Evolutionary conservation across 768 basidiomycete species (phyloP).

Genomic region (Dioszegia crocea): DNA sequence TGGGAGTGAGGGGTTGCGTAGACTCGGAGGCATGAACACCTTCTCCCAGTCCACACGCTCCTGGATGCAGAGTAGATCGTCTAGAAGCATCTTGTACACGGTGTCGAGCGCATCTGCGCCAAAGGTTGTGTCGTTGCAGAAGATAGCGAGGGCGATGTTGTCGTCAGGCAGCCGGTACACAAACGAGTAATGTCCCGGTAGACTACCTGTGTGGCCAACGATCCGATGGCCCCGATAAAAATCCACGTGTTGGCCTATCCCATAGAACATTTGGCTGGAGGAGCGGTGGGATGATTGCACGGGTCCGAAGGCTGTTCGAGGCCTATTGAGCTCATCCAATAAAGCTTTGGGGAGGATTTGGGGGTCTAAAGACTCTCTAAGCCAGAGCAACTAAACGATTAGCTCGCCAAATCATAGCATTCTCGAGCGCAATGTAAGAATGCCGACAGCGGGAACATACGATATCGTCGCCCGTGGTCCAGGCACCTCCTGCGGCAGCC

Average conservation of each 20-base stretch:
- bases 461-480: slow-evolving; percentile 31
- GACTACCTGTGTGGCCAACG: slow-evolving; percentile 28
- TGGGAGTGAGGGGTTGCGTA: background rate
- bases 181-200: slow-evolving; percentile 34
- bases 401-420: background rate
- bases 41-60: slow-evolving; percentile 21
- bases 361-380: slow-evolving; percentile 28
- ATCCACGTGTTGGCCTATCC: slow-evolving; percentile 26
- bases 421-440: background rate
- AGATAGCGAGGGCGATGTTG: slow-evolving; percentile 29
- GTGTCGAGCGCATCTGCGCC: slow-evolving; percentile 2
- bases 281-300: background rate
- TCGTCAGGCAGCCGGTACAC: slow-evolving; percentile 28
- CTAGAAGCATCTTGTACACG: slow-evolving; percentile 5
- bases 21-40: background rate
- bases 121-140: slow-evolving; percentile 27
- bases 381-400: slow-evolving; percentile 27
- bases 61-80: slow-evolving; percentile 13
- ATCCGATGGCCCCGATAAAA: slow-evolving; percentile 31
- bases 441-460: slow-evolving; percentile 12
- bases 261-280: slow-evolving; percentile 23
- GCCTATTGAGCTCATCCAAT: background rate
- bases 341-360: slow-evolving; percentile 13
- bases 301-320: background rate
- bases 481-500: slow-evolving; percentile 37